Evolutionary conservation across 257 asterid genomes (phyloP), one percentile per base, ranked within the genome.

Genomic region (Solanum bulbocastanum): DNA sequence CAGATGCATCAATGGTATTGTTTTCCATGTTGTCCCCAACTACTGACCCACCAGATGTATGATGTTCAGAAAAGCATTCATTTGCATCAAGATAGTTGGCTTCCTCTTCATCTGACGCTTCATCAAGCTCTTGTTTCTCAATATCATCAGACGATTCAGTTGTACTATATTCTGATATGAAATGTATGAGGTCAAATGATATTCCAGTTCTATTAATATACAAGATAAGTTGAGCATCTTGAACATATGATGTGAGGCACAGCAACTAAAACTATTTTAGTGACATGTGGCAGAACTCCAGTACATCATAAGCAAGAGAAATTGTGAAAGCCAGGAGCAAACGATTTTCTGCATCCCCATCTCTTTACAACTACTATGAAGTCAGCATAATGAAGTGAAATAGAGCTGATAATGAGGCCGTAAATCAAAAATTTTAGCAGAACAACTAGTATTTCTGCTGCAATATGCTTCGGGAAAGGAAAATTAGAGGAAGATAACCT

Each of bases 71-170:
- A 90, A 96, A 95, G 86, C 84, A 83, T 88, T 96, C 98, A 44
- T 88, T 89, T 72, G 98, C 90, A 75, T 96, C 99, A 87, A 93
- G 94, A 90, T 91, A 96, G 76, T 88, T 92, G 42, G 90, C 88
- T 91, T 95, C 99, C 91, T 96, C 99, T 88, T 93, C 98, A 88
- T 95, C 98, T 49, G 97, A 95, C 42, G 91, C 96, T 91, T 95
- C 98, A 88, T 95, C 98, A 69, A 94, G 94, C 88, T 94, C 98
- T 90, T 92, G 99, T 90, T 95, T 96, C 94, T 96, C 99, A 72
- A 96, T 91, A 75, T 94, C 99, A 87, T 96, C 99, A 44, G 98
- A 92, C 89, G 98, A 96, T 92, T 94, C 99, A 25, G 99, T 96
- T 33, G 98, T 96, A 94, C 99, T 95, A 96, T 98, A 94, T 90